These are phyloP conservation scores for Eremothecium gossypii DNA, from an alignment of 1,139 yeast genomes.

Conservation along the genomic window DNA sequence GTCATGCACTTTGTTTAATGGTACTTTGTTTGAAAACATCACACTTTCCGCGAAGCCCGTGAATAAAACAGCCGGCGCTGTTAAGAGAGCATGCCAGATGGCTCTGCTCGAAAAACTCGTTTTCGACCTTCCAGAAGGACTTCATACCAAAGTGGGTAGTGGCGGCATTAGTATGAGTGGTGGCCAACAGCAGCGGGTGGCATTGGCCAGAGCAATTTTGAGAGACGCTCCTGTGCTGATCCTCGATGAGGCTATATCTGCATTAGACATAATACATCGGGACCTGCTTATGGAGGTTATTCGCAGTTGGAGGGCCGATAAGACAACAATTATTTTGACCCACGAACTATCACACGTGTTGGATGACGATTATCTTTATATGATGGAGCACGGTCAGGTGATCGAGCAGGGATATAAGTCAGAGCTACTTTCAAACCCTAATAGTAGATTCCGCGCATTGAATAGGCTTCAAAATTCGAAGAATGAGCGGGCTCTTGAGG, in stretches of 20 bases:
- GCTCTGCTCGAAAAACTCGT: conserved; percentile 44
- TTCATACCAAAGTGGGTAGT: conserved; percentile 43
- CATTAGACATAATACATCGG: conserved; percentile 52
- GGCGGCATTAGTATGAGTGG: conserved; percentile 60
- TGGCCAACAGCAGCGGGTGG: conserved; percentile 79
- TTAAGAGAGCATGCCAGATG: conserved; percentile 43
- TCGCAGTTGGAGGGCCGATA: conserved; percentile 51
- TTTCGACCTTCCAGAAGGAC: conserved; percentile 41
- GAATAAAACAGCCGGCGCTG: conserved; percentile 18
- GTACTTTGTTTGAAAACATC: conserved; percentile 56
- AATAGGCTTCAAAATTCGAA: conserved; percentile 6
- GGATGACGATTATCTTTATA: conserved; percentile 43
- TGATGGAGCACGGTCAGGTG: conserved; percentile 51
- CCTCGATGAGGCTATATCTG: conserved; percentile 79
- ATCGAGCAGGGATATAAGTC: conserved; percentile 36
- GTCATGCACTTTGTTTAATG: conserved; percentile 54
- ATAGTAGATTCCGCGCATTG: conserved; percentile 10
- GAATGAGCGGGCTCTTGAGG: conserved; percentile 2
- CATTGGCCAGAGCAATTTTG: conserved; percentile 72
- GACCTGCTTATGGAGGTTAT: conserved; percentile 40
- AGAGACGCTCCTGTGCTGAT: conserved; percentile 66
- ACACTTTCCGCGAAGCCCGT: conserved; percentile 34
- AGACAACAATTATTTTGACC: conserved; percentile 71
- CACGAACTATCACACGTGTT: conserved; percentile 60
- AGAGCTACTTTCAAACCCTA: conserved; percentile 24